phyloP scores from a whole-genome alignment of 2,329 filamentous ascomycete genomes.

The Curvularia verruculosa region DNA sequence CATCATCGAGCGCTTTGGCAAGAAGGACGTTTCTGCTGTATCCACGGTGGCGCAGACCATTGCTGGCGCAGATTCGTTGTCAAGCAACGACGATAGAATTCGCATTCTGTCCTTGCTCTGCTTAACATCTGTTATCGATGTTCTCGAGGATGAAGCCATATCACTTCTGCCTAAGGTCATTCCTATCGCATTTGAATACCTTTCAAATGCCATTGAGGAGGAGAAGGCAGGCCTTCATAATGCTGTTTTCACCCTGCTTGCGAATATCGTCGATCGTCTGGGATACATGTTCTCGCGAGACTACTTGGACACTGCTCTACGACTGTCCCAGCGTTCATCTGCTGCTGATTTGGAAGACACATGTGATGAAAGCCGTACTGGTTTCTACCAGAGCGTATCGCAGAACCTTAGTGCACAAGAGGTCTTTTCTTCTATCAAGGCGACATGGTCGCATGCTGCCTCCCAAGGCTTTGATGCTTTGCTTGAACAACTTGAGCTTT shows the following conservation, averaged over 20 bases:
- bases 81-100: constrained; percentile 72
- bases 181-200: constrained; percentile 71
- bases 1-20: constrained; percentile 93
- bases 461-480: constrained; percentile 60
- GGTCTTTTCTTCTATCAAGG: constrained; percentile 74
- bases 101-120: constrained; percentile 86
- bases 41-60: constrained; percentile 77
- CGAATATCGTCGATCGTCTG: constrained; percentile 78
- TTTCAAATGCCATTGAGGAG: constrained; percentile 67
- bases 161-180: constrained; percentile 80
- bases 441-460: constrained; percentile 72
- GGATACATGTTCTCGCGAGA: constrained; percentile 85
- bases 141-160: constrained; percentile 83
- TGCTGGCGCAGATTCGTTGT: constrained; percentile 76
- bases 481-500: constrained; percentile 72
- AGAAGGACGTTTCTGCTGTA: constrained; percentile 81
- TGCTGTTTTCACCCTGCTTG: constrained; percentile 80
- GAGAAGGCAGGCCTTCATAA: constrained; percentile 72
- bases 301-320: constrained; percentile 74
- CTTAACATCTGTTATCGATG: constrained; percentile 85
- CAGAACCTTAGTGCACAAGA: constrained; percentile 77
- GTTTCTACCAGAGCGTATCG: constrained; percentile 76
- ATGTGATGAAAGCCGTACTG: constrained; percentile 67
- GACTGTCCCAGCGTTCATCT: constrained; percentile 74
- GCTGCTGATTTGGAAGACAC: constrained; percentile 65